These are phyloP conservation scores for Hyaloscypha finlandica DNA, from an alignment of 495 filamentous ascomycete genomes.

Conservation along the genomic window DNA sequence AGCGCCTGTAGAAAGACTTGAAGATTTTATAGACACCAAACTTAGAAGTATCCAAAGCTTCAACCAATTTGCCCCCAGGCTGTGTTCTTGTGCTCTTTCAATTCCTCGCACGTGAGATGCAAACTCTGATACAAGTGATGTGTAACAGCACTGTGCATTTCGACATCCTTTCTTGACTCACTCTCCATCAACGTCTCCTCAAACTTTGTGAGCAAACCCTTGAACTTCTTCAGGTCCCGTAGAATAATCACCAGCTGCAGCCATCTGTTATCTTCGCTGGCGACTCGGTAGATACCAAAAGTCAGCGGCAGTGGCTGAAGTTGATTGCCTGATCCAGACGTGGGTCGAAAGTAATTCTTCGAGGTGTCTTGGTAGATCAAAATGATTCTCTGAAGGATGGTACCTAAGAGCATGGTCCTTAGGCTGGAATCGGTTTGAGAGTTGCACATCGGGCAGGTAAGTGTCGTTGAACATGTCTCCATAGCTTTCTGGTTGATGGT, in stretches of 20 bases:
- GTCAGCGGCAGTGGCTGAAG: conserved; percentile 27
- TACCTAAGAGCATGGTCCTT: conserved; percentile 49
- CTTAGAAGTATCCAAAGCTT: neutral
- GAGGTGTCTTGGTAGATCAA: conserved; percentile 47
- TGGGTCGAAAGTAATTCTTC: conserved; percentile 36
- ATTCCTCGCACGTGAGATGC: neutral
- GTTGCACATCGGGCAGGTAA: conserved; percentile 44
- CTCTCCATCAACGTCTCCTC: conserved; percentile 33
- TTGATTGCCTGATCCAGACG: neutral
- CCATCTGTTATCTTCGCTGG: conserved; percentile 45
- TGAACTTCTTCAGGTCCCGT: conserved; percentile 47
- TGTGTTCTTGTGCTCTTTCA: conserved; percentile 10
- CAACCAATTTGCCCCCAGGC: neutral
- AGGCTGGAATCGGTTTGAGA: conserved; percentile 43
- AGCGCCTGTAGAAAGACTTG: neutral
- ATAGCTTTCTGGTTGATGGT: conserved; percentile 49
- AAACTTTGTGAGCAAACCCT: conserved; percentile 45
- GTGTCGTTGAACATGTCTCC: conserved; percentile 48
- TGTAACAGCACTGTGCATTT: conserved; percentile 8
- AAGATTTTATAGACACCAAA: neutral
- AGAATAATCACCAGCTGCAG: conserved; percentile 48
- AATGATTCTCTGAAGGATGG: conserved; percentile 49
- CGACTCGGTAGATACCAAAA: conserved; percentile 45
- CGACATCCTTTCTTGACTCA: conserved; percentile 7
- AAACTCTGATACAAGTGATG: conserved; percentile 19